Conservation (phyloP, 2,329 filamentous ascomycete genomes). For the Lecanicillium sp. region DNA sequence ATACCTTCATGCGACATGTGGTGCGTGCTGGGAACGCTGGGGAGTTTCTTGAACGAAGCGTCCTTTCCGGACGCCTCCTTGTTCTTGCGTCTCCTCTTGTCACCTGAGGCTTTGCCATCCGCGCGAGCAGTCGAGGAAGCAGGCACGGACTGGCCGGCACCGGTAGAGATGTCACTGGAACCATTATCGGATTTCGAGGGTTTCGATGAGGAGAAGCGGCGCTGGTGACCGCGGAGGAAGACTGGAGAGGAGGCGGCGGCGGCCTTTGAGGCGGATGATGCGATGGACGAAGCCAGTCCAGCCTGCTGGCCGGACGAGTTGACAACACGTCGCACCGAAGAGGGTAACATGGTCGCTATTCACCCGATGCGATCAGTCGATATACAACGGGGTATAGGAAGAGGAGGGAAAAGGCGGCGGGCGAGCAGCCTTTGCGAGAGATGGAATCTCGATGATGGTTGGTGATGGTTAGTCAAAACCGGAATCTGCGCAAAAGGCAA, state of each 20-base stretch:
- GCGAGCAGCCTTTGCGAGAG: conserved; percentile 2
- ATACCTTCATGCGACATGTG: conserved; percentile 61
- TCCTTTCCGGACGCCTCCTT: conserved; percentile 40
- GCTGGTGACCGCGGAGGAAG: conserved; percentile 37
- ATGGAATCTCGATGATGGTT: conserved; percentile 5
- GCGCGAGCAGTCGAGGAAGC: conserved; percentile 32
- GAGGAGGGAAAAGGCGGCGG: conserved; percentile 9
- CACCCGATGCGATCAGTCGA: conserved; percentile 1
- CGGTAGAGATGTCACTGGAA: conserved; percentile 40
- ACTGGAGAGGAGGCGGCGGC: conserved; percentile 24
- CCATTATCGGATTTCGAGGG: conserved; percentile 53
- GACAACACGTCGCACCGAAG: conserved; percentile 47
- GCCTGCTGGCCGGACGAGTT: conserved; percentile 36
- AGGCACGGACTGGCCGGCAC: conserved; percentile 39
- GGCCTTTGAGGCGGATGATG: conserved; percentile 31
- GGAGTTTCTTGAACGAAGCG: conserved; percentile 48
- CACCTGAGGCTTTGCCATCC: conserved; percentile 34
- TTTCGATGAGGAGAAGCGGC: conserved; percentile 53
- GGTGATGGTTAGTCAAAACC: conserved; percentile 7
- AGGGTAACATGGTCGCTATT: conserved; percentile 38
- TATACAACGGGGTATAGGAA: conserved; percentile 7
- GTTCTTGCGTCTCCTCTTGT: conserved; percentile 51
- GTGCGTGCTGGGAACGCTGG: conserved; percentile 67
- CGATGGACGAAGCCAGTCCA: conserved; percentile 32
- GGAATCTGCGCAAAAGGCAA: conserved; percentile 1